Evolutionary conservation across 1,284 basidiomycete species (phyloP).

Genomic region (Hemileia vastatrix): DNA sequence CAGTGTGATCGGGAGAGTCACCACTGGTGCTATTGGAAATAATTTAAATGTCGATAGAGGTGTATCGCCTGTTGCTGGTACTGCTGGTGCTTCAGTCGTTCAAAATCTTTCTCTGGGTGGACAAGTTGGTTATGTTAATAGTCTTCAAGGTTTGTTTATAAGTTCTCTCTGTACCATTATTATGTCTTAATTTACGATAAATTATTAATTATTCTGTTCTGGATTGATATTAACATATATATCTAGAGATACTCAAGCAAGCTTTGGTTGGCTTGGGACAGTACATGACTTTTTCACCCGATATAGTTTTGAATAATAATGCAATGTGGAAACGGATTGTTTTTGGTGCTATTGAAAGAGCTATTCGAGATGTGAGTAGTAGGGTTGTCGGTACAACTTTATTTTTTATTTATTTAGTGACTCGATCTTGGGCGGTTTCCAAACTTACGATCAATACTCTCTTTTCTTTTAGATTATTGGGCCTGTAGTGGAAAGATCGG

Average conservation of each 20-base stretch:
- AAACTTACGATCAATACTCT: not conserved
- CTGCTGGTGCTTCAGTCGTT: not conserved
- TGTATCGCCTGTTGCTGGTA: not conserved
- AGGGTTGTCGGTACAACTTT: not conserved
- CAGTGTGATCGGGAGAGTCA: slow-evolving; percentile 16
- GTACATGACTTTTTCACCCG: slow-evolving; percentile 65
- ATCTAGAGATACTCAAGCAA: slow-evolving; percentile 50
- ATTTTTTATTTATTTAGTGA: not conserved
- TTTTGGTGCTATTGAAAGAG: slow-evolving; percentile 81
- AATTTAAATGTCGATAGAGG: slow-evolving; percentile 1
- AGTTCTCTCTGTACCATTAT: too few species aligned
- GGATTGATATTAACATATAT: too few species aligned
- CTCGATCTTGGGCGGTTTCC: not conserved
- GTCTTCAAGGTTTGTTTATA: slow-evolving; percentile 14
- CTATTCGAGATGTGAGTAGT: slow-evolving; percentile 62
- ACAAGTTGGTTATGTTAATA: slow-evolving; percentile 19
- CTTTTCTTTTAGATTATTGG: slow-evolving; percentile 60
- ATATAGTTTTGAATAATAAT: slow-evolving; percentile 60
- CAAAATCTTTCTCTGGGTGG: slow-evolving; percentile 12
- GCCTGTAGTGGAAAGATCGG: slow-evolving; percentile 96
- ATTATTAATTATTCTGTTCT: too few species aligned
- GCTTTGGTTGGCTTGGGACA: slow-evolving; percentile 65
- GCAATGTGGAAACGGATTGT: slow-evolving; percentile 82
- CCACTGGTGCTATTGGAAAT: slow-evolving; percentile 1
- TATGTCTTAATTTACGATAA: too few species aligned